Base-by-base conservation (phyloP, 2,329 filamentous ascomycete genomes). In the Colletotrichum gloeosporioides region DNA sequence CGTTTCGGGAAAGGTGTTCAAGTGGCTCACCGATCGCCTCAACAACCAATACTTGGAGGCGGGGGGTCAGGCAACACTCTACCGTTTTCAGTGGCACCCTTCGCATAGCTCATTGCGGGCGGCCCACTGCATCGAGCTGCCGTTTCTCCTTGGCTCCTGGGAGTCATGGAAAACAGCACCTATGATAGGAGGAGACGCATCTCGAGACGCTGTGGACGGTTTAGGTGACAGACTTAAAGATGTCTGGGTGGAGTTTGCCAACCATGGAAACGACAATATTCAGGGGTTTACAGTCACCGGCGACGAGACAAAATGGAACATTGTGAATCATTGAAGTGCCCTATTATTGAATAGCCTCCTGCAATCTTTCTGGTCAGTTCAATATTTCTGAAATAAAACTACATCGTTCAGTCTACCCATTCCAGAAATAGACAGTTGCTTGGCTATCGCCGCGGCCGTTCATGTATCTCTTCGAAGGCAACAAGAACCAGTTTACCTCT, bases 151-250 rank as follows among this genome's bases (percentile, higher is more conserved):
- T 16, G 77, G 74, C 10, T 39, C 65, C 22, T 78, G 76, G 77
- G 36, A 57, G 6, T 67, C 76, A 6, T 79, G 78, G 78, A 79
- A 79, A 55, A 32, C 74, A 32, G 78, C 78, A 27, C 78, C 78
- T 7, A 79, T 79, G 78, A 15, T 79, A 15, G 34, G 73, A 29
- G 78, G 73, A 10, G 25, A 39, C 1, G 29, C 67, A 13, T 53
- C 66, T 12, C 57, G 59, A 32, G 39, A 73, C 6, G 27, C 66
- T 3, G 69, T 79, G 31, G 66, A 69, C 53, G 59, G 13, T 22
- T 63, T 79, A 3, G 77, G 78, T 2, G 63, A 67, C 12, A 57
- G 65, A 12, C 34, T 78, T 27, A 78, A 72, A 64, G 32, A 61
- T 8, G n/a, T 78, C 4, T 79, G 78, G 77, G 69, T 77, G 22